A percentile compares a stretch with the other conserved stretches of the same genome.
Conservation (phyloP, 208 protist species). For the Acanthamoeba divionensis region DNA sequence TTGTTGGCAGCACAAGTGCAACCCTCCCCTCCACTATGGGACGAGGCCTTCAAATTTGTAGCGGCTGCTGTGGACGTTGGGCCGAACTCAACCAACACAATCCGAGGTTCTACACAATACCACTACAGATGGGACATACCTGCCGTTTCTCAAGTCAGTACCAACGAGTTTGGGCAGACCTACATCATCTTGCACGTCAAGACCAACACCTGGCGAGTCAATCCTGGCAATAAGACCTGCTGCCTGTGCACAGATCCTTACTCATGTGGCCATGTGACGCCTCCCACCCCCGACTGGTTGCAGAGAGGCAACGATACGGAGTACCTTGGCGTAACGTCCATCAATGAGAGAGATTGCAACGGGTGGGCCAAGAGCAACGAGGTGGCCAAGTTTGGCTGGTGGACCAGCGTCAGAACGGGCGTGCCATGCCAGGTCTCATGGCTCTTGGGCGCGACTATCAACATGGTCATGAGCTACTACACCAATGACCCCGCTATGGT, state of each 20-base stretch:
- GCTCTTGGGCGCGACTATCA: background rate
- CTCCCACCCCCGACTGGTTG: background rate
- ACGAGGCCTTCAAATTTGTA: conserved; percentile 18
- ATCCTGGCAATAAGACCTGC: background rate
- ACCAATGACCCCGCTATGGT: background rate
- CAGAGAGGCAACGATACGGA: background rate
- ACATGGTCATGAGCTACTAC: conserved; percentile 41
- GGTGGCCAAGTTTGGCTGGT: conserved; percentile 24
- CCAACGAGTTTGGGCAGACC: background rate
- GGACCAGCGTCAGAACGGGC: background rate
- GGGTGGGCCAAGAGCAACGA: background rate
- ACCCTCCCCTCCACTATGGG: background rate
- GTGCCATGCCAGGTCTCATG: conserved; percentile 1
- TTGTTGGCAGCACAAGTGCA: too few relatives aligned
- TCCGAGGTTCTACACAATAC: background rate
- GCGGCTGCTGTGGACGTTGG: background rate
- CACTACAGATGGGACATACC: conserved; percentile 37
- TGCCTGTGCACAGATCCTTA: conserved; percentile 17
- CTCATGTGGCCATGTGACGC: background rate
- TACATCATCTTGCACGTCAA: conserved; percentile 29
- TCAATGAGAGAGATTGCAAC: conserved; percentile 23
- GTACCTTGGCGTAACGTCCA: conserved; percentile 13
- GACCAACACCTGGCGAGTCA: conserved; percentile 22
- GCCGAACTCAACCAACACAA: background rate
- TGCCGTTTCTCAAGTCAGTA: background rate